These are phyloP conservation scores for Solanum pinnatisectum DNA, from an alignment of 257 asterid genomes.

Conservation along the genomic window DNA sequence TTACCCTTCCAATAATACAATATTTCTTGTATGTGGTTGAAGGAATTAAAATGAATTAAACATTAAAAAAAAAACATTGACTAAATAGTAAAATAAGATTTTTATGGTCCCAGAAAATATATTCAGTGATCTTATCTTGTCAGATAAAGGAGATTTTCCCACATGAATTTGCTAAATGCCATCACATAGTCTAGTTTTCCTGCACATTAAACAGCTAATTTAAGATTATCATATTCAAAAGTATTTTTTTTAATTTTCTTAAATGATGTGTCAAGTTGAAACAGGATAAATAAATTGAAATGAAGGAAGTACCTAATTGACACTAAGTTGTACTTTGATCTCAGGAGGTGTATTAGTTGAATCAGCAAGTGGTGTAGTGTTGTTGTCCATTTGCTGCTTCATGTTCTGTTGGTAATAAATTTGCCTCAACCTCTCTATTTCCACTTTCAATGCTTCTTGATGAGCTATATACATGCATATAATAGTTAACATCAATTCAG, in stretches of 20 bases:
- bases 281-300: not conserved
- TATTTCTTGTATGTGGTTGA: not conserved
- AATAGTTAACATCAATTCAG: not conserved
- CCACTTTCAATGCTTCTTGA: constrained; percentile 91
- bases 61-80: not conserved
- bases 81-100: not conserved
- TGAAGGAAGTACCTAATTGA: constrained; percentile 6
- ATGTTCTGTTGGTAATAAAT: constrained; percentile 58
- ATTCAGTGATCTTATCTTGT: constrained; percentile 22
- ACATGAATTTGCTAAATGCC: not conserved
- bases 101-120: not conserved
- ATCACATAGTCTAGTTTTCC: not conserved
- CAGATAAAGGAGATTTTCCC: constrained; percentile 3
- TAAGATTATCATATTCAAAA: no score
- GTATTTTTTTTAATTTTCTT: no score
- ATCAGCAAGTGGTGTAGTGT: constrained; percentile 25
- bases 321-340: constrained; percentile 48
- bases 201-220: not conserved
- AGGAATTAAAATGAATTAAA: not conserved
- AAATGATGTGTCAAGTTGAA: not conserved
- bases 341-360: constrained; percentile 7
- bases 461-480: constrained; percentile 39
- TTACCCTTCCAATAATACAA: not conserved
- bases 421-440: constrained; percentile 86
- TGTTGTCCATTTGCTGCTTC: constrained; percentile 61